Evolutionary conservation across 1,139 yeast genomes (phyloP).

Genomic region (Groenewaldozyma auringiensis): DNA sequence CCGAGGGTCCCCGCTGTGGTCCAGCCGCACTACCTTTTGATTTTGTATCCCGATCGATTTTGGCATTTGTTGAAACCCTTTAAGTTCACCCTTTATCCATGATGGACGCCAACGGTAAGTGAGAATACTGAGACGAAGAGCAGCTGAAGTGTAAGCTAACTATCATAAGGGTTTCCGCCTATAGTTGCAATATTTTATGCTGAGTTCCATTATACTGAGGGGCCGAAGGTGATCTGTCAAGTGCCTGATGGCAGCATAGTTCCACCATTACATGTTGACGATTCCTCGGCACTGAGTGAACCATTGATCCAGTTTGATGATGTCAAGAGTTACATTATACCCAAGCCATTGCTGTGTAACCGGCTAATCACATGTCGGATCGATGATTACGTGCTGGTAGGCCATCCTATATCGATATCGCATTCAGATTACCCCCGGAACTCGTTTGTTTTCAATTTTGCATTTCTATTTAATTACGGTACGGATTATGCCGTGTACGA

Average conservation of each 20-base stretch:
- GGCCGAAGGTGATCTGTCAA: constrained; percentile 88
- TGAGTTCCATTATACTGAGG: constrained; percentile 91
- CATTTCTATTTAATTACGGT: constrained; percentile 80
- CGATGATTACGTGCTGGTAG: constrained; percentile 57
- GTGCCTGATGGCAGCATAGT: constrained; percentile 65
- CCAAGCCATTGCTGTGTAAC: constrained; percentile 87
- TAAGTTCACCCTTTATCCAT: too few species aligned
- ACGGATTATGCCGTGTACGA: constrained; percentile 83
- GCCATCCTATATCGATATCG: constrained; percentile 73
- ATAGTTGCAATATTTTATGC: constrained; percentile 83
- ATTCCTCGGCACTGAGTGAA: constrained; percentile 32
- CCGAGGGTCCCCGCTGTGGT: too few species aligned
- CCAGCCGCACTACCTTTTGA: too few species aligned
- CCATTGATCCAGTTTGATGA: constrained; percentile 73
- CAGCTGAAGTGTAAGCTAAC: background rate
- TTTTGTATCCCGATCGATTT: too few species aligned
- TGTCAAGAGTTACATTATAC: constrained; percentile 83
- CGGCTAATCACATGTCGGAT: constrained; percentile 67
- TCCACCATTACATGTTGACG: constrained; percentile 29
- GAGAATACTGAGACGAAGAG: constrained; percentile 5
- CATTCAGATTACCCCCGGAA: constrained; percentile 76
- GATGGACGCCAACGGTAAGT: constrained; percentile 12
- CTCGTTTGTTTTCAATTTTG: constrained; percentile 85
- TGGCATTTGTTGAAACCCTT: too few species aligned
- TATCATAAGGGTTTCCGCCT: constrained; percentile 57